A percentile compares a stretch with the other conserved stretches of the same genome.
These are phyloP conservation scores for Dryadomyces quercus-mongolicae DNA, from an alignment of 2,329 filamentous ascomycete species.

Conservation along the genomic window DNA sequence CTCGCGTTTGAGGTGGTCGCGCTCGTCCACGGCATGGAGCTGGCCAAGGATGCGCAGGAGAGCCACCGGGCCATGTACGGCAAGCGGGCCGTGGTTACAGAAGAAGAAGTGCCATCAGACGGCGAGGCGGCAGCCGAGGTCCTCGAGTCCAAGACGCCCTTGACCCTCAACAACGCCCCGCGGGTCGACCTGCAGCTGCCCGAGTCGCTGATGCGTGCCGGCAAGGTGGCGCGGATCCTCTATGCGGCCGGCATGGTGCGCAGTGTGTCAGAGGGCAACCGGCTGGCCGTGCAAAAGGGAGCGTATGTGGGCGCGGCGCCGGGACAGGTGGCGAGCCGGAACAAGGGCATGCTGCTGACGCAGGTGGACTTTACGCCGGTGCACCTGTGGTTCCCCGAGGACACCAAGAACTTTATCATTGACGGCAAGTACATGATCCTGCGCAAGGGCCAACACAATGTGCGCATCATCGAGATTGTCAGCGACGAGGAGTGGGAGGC, in stretches of 20 bases:
- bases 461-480: slow-evolving; percentile 49
- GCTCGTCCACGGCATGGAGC: slow-evolving; percentile 59
- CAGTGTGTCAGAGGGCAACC: slow-evolving; percentile 45
- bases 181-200: slow-evolving; percentile 48
- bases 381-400: slow-evolving; percentile 42
- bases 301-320: slow-evolving; percentile 47
- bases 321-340: slow-evolving; percentile 17
- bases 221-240: slow-evolving; percentile 47
- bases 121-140: slow-evolving; percentile 7
- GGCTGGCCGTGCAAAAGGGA: slow-evolving; percentile 40
- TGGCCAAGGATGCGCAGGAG: slow-evolving; percentile 49
- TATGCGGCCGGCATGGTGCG: slow-evolving; percentile 44
- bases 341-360: slow-evolving; percentile 30
- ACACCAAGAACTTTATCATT: slow-evolving; percentile 49
- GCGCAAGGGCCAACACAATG: slow-evolving; percentile 51
- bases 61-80: slow-evolving; percentile 40
- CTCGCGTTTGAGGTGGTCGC: slow-evolving; percentile 74
- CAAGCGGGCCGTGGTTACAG: too few species aligned
- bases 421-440: slow-evolving; percentile 46
- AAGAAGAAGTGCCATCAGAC: background rate
- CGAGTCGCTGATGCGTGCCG: slow-evolving; percentile 36
- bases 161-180: slow-evolving; percentile 32
- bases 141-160: slow-evolving; percentile 1
- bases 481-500: slow-evolving; percentile 39
- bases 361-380: slow-evolving; percentile 50